Conservation (phyloP, 257 asterid genomes). For the Gentiana macrophylla region DNA sequence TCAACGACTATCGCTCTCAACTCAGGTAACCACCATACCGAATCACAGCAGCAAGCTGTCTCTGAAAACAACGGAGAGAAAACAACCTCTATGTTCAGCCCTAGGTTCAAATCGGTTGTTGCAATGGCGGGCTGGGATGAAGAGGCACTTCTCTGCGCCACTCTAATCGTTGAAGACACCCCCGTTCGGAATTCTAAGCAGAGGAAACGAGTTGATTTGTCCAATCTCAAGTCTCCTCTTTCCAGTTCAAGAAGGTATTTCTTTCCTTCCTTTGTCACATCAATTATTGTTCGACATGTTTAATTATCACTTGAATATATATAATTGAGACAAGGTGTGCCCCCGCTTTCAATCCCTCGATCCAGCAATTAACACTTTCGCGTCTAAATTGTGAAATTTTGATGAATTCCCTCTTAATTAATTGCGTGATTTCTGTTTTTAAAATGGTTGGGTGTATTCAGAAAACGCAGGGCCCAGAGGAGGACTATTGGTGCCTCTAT, state of each 20-base stretch:
- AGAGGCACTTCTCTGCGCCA: constrained; percentile 73
- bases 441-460: constrained; percentile 13
- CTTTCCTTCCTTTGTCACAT: neutral
- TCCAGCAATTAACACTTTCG: too few relatives aligned
- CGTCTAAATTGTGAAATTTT: too few relatives aligned
- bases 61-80: constrained; percentile 26
- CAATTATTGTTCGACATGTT: too few relatives aligned
- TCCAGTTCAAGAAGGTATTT: constrained; percentile 72
- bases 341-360: too few relatives aligned
- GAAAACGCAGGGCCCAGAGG: constrained; percentile 61
- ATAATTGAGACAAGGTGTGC: too few relatives aligned
- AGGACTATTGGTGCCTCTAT: constrained; percentile 38
- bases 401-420: too few relatives aligned
- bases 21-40: constrained; percentile 5
- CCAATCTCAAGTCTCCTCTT: constrained; percentile 49
- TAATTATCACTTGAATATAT: too few relatives aligned
- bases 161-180: constrained; percentile 80
- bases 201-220: constrained; percentile 45
- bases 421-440: neutral
- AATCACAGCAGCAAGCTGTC: constrained; percentile 15
- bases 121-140: constrained; percentile 99
- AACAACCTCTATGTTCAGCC: constrained; percentile 47
- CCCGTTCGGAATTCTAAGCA: constrained; percentile 58
- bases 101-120: constrained; percentile 77
- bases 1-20: constrained; percentile 22